These are phyloP conservation scores for Cryphonectria naterciae DNA, from an alignment of 2,329 filamentous ascomycete species.

Conservation along the genomic window DNA sequence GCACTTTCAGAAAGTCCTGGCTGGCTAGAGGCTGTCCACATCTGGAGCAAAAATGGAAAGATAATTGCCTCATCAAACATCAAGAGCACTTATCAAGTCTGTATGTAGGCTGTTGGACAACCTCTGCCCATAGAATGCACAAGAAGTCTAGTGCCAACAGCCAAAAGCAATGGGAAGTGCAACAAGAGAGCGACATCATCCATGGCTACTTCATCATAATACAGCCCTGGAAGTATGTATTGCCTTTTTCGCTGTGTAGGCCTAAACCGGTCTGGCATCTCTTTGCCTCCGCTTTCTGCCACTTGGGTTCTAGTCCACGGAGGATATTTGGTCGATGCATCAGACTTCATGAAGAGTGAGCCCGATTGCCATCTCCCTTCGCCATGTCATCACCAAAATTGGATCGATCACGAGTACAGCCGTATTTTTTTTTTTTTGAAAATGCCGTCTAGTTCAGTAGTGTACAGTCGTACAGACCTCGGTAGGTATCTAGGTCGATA, in stretches of 20 bases:
- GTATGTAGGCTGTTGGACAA: background rate
- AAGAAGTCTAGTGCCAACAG: background rate
- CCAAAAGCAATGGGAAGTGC: background rate
- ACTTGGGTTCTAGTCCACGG: background rate
- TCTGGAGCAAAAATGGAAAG: background rate
- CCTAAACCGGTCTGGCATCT: background rate
- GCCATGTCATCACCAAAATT: background rate
- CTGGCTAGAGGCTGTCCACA: background rate
- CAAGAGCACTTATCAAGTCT: background rate
- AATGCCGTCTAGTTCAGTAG: slow-evolving; percentile 54
- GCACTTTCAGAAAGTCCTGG: background rate
- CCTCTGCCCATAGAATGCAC: background rate
- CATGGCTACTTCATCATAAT: background rate
- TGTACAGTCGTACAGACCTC: slow-evolving; percentile 57
- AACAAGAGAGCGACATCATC: background rate
- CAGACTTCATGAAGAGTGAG: background rate
- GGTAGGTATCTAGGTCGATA: slow-evolving; percentile 42
- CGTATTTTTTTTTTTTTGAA: background rate
- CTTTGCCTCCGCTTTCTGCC: background rate
- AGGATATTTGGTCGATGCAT: background rate
- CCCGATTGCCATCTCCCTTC: background rate
- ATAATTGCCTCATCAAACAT: background rate
- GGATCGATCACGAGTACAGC: background rate
- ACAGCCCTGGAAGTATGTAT: background rate
- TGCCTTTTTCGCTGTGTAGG: background rate